Conservation (phyloP, 441 rosid genomes). For the Euphorbia schlechtendalii region DNA sequence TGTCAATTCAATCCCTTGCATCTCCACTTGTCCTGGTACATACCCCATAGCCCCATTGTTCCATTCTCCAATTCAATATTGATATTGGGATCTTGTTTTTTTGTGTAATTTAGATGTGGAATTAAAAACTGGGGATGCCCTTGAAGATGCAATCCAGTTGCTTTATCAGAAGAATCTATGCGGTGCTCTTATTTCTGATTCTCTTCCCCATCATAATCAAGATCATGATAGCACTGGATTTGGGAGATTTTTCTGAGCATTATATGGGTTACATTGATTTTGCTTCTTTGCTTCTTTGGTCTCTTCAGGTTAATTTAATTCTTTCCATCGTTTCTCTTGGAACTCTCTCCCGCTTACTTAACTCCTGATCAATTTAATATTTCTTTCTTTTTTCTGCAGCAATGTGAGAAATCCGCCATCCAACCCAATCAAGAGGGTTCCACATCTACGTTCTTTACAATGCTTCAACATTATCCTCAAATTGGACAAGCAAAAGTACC, state of each 20-base stretch:
- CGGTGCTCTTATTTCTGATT: constrained; percentile 44
- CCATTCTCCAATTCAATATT: not conserved
- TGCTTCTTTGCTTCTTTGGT: constrained; percentile 37
- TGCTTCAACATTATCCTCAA: constrained; percentile 34
- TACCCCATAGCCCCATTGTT: too few relatives aligned
- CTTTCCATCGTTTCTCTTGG: not conserved
- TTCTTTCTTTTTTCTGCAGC: constrained; percentile 10
- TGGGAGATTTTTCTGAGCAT: constrained; percentile 26
- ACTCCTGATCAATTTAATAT: too few relatives aligned
- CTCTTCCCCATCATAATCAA: not conserved
- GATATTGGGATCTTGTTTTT: not conserved
- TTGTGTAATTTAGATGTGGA: constrained; percentile 22
- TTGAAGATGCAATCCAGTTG: constrained; percentile 30
- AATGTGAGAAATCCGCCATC: constrained; percentile 20
- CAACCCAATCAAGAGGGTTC: constrained; percentile 12
- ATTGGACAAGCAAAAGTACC: constrained; percentile 35
- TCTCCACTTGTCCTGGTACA: constrained; percentile 31
- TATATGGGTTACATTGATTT: constrained; percentile 40
- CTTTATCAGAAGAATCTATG: constrained; percentile 30
- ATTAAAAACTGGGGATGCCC: constrained; percentile 27
- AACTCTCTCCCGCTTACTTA: too few relatives aligned
- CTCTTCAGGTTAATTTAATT: constrained; percentile 25
- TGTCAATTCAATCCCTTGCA: constrained; percentile 34
- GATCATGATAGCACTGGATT: constrained; percentile 4
- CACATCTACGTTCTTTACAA: constrained; percentile 20